Conservation (phyloP, 2,329 filamentous ascomycete species). For the Claviceps arundinis region DNA sequence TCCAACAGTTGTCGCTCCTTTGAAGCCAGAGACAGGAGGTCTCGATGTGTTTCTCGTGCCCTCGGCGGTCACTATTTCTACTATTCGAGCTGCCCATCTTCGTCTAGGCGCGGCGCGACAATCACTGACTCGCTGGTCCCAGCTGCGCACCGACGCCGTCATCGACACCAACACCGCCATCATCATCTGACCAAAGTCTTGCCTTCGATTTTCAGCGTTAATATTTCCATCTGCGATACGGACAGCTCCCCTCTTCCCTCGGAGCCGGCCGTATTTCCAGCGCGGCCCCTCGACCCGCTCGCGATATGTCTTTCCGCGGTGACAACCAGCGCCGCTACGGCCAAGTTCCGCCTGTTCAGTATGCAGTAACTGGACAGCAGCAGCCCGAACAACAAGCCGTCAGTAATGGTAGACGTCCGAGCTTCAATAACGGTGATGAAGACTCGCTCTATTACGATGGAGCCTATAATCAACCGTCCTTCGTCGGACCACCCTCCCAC, state of each 20-base stretch:
- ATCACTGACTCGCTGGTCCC: constrained; percentile 9
- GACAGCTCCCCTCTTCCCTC: not conserved
- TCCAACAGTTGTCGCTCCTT: not conserved
- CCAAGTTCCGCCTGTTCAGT: constrained; percentile 53
- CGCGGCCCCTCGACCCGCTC: not conserved
- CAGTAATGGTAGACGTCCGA: constrained; percentile 41
- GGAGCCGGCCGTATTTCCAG: constrained; percentile 2
- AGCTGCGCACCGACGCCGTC: constrained; percentile 2
- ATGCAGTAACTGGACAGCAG: constrained; percentile 34
- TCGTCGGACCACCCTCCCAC: constrained; percentile 2
- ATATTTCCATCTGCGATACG: not conserved
- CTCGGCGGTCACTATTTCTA: not conserved
- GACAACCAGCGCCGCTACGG: constrained; percentile 52
- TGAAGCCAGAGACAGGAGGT: not conserved
- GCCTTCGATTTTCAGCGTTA: not conserved
- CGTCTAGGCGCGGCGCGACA: constrained; percentile 6
- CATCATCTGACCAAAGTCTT: not conserved
- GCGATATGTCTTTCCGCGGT: constrained; percentile 48
- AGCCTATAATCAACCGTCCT: constrained; percentile 11
- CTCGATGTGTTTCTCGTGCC: constrained; percentile 1
- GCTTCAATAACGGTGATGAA: constrained; percentile 64
- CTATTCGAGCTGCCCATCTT: not conserved
- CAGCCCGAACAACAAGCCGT: constrained; percentile 5
- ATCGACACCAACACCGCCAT: not conserved
- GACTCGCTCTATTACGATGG: constrained; percentile 40